Conservation (phyloP, 495 filamentous ascomycete genomes). For the Coniosporium apollinis region DNA sequence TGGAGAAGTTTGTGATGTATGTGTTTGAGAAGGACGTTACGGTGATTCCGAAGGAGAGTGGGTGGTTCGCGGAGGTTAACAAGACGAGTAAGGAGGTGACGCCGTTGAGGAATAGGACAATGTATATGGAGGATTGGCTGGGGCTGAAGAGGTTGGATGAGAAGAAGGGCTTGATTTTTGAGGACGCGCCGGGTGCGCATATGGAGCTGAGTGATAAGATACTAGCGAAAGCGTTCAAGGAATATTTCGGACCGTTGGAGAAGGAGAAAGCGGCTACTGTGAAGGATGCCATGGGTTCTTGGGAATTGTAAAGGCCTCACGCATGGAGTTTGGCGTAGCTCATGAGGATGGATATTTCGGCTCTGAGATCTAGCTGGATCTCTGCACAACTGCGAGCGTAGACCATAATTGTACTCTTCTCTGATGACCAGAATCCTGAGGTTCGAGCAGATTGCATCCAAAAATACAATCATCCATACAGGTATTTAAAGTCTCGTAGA, state of each 20-base stretch:
- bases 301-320: too few species aligned
- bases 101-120: conserved; percentile 45
- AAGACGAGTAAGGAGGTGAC: conserved; percentile 42
- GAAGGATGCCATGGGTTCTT: too few species aligned
- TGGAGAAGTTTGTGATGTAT: conserved; percentile 77
- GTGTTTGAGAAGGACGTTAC: conserved; percentile 77
- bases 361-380: too few species aligned
- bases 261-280: too few species aligned
- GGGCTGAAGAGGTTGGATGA: conserved; percentile 69
- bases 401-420: too few species aligned
- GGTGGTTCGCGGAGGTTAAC: conserved; percentile 84
- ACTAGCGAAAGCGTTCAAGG: conserved; percentile 47
- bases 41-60: conserved; percentile 78
- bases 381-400: too few species aligned
- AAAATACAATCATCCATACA: too few species aligned
- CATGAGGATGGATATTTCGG: too few species aligned
- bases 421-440: too few species aligned
- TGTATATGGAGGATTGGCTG: conserved; percentile 91
- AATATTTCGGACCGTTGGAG: conserved; percentile 59
- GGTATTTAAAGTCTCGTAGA: too few species aligned
- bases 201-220: conserved; percentile 62
- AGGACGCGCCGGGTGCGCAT: conserved; percentile 53
- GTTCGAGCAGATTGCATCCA: too few species aligned
- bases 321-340: too few species aligned
- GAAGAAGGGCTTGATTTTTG: conserved; percentile 62